phyloP scores from a whole-genome alignment of 805 yeast species.

The Candida qinlingensis region DNA sequence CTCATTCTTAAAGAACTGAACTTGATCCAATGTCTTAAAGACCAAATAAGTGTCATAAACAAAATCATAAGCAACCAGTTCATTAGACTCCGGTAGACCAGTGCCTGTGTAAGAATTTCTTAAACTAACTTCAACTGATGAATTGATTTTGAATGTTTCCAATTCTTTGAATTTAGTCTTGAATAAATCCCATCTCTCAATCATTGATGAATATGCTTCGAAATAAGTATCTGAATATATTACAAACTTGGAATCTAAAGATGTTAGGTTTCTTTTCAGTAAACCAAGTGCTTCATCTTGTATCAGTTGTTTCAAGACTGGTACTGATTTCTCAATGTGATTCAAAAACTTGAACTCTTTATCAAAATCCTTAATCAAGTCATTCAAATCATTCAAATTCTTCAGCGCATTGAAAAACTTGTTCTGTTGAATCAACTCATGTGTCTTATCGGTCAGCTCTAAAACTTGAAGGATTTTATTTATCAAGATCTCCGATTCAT shows the following conservation, averaged over 20 bases:
- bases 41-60: constrained; percentile 81
- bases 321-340: constrained; percentile 70
- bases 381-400: constrained; percentile 68
- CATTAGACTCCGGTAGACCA: constrained; percentile 28
- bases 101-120: constrained; percentile 49
- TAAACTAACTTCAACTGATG: constrained; percentile 78
- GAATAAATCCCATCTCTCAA: constrained; percentile 52
- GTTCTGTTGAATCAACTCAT: constrained; percentile 68
- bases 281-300: constrained; percentile 67
- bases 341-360: constrained; percentile 69
- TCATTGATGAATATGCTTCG: constrained; percentile 49
- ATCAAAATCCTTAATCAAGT: constrained; percentile 64
- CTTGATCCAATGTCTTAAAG: constrained; percentile 65
- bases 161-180: constrained; percentile 41
- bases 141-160: constrained; percentile 63
- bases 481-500: constrained; percentile 65
- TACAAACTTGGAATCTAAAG: constrained; percentile 38
- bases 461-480: constrained; percentile 73
- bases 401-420: constrained; percentile 84
- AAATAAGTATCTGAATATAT: constrained; percentile 54
- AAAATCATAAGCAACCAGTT: constrained; percentile 57
- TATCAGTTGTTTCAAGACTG: constrained; percentile 66
- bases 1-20: constrained; percentile 53
- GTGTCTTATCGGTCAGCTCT: constrained; percentile 80
- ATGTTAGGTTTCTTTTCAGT: constrained; percentile 57